Evolutionary conservation across 352 stramenopile species (phyloP).

Genomic region (Globisporangium okanoganense): DNA sequence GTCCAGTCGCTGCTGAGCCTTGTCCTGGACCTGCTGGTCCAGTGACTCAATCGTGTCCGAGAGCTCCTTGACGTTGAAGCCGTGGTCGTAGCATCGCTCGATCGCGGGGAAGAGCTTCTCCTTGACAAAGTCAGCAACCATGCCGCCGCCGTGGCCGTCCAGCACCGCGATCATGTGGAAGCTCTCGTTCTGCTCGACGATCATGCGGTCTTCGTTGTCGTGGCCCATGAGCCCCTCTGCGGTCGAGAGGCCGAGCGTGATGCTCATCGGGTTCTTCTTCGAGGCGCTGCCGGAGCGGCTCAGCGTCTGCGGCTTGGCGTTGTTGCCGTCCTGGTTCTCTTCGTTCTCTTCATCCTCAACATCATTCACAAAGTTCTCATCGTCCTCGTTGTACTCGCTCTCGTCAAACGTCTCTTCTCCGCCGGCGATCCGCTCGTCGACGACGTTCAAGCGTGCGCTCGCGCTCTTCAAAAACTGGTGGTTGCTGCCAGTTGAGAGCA

Average conservation of each 20-base stretch:
- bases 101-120: slow-evolving; percentile 41
- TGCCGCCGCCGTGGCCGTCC: slow-evolving; percentile 64
- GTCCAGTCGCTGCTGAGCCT: slow-evolving; percentile 37
- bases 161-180: slow-evolving; percentile 74
- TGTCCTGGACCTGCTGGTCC: slow-evolving; percentile 37
- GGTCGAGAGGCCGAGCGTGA: slow-evolving; percentile 38
- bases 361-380: not conserved
- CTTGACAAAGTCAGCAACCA: slow-evolving; percentile 56
- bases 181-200: slow-evolving; percentile 42
- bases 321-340: slow-evolving; percentile 10
- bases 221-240: slow-evolving; percentile 52
- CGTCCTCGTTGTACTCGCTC: slow-evolving; percentile 5
- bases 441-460: not conserved
- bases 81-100: slow-evolving; percentile 32
- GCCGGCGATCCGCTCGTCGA: not conserved
- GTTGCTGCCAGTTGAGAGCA: not conserved
- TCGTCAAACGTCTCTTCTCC: slow-evolving; percentile 14
- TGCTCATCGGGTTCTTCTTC: slow-evolving; percentile 29
- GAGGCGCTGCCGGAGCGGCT: not conserved
- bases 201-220: slow-evolving; percentile 59
- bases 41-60: slow-evolving; percentile 41
- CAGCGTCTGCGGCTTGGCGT: not conserved
- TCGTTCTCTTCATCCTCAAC: slow-evolving; percentile 8
- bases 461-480: not conserved
- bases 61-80: slow-evolving; percentile 30